phyloP scores from a whole-genome alignment of 2,329 filamentous ascomycete species.

The Diaporthe velutina region DNA sequence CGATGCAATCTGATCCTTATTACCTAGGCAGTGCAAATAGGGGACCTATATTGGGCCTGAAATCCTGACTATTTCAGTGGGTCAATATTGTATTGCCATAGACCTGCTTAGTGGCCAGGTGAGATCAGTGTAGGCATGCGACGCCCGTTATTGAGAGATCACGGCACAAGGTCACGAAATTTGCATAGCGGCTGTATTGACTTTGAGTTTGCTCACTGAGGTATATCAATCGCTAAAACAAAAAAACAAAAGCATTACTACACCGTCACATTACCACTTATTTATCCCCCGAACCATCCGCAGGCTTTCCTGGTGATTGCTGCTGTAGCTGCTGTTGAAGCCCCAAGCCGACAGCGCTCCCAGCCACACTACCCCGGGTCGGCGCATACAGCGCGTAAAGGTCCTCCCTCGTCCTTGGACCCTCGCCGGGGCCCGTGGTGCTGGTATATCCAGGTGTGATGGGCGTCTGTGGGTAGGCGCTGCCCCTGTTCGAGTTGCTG shows the following conservation, averaged over 20 bases:
- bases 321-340: constrained; percentile 18
- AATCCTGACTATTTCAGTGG: not conserved
- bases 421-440: not conserved
- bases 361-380: not conserved
- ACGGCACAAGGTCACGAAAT: not conserved
- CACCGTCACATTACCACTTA: not conserved
- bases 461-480: constrained; percentile 12
- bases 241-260: not conserved
- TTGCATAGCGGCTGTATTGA: constrained; percentile 15
- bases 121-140: too few relatives aligned
- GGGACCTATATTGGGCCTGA: not conserved
- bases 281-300: not conserved
- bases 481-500: not conserved
- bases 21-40: not conserved
- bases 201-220: not conserved
- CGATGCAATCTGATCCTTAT: not conserved
- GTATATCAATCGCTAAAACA: constrained; percentile 16
- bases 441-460: not conserved
- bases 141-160: not conserved
- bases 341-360: not conserved
- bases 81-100: not conserved
- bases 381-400: constrained; percentile 1
- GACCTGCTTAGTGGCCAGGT: too few relatives aligned
- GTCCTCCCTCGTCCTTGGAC: not conserved
- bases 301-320: not conserved